Percentiles rank a stretch among this genome's conserved stretches.
Conservation (phyloP, 140 eudicot genomes). For the Ambrosia hybrid region DNA sequence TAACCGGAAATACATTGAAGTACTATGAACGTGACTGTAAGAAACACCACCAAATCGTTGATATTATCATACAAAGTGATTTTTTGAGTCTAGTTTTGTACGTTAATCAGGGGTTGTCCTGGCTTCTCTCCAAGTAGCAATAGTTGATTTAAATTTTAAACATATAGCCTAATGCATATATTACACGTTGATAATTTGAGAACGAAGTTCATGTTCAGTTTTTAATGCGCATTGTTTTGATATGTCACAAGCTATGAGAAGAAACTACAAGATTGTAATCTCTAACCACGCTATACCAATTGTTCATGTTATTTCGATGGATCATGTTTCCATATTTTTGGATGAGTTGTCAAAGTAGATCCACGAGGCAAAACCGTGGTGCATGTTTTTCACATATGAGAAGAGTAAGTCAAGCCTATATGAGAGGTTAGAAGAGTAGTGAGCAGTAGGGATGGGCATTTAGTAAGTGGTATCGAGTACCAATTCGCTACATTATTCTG, state of each 20-base stretch:
- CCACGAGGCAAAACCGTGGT: no score
- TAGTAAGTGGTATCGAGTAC: no score
- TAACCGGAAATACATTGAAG: background rate
- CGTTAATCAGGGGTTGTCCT: conserved; percentile 8
- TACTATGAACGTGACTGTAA: background rate
- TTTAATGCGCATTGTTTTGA: background rate
- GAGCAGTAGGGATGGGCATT: no score
- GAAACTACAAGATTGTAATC: background rate
- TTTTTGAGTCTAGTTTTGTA: conserved; percentile 21
- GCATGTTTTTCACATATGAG: no score
- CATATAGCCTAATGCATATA: conserved; percentile 16
- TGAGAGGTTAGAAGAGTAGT: no score
- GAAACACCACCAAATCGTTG: background rate
- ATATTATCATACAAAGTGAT: conserved; percentile 2
- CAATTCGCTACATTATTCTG: no score
- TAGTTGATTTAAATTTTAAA: background rate
- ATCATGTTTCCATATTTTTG: no score
- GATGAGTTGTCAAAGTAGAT: no score
- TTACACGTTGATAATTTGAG: conserved; percentile 9
- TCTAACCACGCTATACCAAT: no score
- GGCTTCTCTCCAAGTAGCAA: conserved; percentile 3
- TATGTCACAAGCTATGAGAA: background rate
- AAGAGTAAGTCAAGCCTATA: no score
- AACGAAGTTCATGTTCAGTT: background rate
- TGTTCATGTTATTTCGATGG: no score